Percentiles rank a stretch among this genome's conserved stretches.
These are phyloP conservation scores for Oryza glumipatula DNA, from an alignment of 176 grass and related monocot genomes.

Conservation along the genomic window DNA sequence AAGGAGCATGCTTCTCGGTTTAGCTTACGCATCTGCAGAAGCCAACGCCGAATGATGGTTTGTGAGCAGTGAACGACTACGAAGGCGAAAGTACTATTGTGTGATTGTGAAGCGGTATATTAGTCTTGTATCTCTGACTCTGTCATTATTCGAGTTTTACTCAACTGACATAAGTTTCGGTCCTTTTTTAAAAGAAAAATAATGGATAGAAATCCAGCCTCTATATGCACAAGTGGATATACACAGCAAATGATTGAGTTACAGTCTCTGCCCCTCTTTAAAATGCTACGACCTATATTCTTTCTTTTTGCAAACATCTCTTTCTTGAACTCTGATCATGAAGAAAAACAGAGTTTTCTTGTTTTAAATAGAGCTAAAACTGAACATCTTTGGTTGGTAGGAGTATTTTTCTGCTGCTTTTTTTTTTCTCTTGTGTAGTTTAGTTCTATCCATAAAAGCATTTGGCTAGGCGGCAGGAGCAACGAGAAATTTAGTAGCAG, in stretches of 20 bases:
- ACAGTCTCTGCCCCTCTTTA: not conserved
- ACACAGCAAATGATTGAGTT: too few species aligned
- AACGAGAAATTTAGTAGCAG: not conserved
- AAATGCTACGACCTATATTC: not conserved
- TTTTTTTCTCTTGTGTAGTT: not conserved
- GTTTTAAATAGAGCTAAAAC: not conserved
- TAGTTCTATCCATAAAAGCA: not conserved
- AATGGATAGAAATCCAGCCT: too few species aligned
- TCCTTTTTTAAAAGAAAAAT: too few species aligned
- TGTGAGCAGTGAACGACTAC: not conserved
- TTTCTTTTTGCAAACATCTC: not conserved
- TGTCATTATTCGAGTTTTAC: not conserved
- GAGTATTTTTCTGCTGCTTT: not conserved
- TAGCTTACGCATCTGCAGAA: constrained; percentile 7
- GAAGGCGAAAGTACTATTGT: not conserved
- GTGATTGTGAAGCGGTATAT: not conserved
- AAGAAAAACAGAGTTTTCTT: not conserved
- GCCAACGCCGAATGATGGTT: not conserved
- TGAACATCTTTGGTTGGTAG: not conserved
- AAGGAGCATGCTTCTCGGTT: not conserved
- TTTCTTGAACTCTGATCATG: not conserved
- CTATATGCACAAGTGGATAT: too few species aligned
- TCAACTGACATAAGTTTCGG: not conserved
- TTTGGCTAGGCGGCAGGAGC: not conserved
- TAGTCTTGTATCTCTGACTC: not conserved